phyloP scores from a whole-genome alignment of 306 rosid genomes.

The Casuarina cunninghamiana region DNA sequence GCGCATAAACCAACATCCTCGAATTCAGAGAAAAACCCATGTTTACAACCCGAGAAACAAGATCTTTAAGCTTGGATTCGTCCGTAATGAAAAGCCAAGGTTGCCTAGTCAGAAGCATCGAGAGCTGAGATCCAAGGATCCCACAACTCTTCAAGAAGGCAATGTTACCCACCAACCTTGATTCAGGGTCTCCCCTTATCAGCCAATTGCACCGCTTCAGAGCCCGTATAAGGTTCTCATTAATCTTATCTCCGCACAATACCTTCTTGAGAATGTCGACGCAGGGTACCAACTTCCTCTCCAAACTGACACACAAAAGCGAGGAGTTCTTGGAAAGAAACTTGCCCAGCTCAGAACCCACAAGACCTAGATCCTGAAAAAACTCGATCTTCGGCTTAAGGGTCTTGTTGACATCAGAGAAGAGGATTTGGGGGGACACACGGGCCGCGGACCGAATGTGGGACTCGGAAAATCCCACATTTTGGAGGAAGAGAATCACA shows the following conservation, averaged over 20 bases:
- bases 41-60: conserved; percentile 35
- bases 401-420: conserved; percentile 37
- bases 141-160: conserved; percentile 49
- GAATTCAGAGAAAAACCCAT: conserved; percentile 47
- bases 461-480: conserved; percentile 44
- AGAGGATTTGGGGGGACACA: conserved; percentile 34
- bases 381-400: conserved; percentile 50
- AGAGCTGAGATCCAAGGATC: conserved; percentile 52
- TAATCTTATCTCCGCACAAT: conserved; percentile 13
- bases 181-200: conserved; percentile 20
- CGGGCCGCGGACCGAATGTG: conserved; percentile 32
- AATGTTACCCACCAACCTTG: conserved; percentile 27
- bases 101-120: conserved; percentile 37
- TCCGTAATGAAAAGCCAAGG: conserved; percentile 27
- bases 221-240: conserved; percentile 30
- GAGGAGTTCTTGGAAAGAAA: conserved; percentile 38
- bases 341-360: conserved; percentile 30
- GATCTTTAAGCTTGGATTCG: conserved; percentile 34
- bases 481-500: conserved; percentile 33
- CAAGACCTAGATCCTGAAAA: conserved; percentile 47
- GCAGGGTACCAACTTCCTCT: conserved; percentile 43
- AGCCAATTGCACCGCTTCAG: conserved; percentile 23
- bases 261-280: conserved; percentile 45
- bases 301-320: conserved; percentile 44
- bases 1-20: conserved; percentile 47